Base-by-base conservation (phyloP, 805 yeast species). In the Candida silvicultrix region DNA sequence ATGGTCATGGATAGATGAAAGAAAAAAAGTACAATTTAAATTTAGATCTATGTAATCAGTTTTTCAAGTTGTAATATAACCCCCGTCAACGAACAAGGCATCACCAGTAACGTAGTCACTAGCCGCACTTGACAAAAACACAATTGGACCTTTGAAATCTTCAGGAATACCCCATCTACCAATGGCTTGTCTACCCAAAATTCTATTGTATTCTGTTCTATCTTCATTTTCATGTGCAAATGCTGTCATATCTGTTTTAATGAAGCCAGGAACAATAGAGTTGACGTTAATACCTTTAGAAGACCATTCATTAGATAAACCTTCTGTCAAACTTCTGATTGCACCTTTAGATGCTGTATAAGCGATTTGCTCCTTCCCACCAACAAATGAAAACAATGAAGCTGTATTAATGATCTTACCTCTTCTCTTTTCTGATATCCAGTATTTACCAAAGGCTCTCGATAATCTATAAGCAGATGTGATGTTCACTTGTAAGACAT, bases 291-390 rank as follows among this genome's bases (percentile, higher is more conserved):
- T 69, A 0, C 78, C 76, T 42, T 62, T 57, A 9, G 58, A 41
- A 4, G 75, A 61, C 76, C 77, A 73, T 49, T 75, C 78, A 45
- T 70, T 69, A 9, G 95, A 89, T 51, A 88, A 70, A 2, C 90
- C 85, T 62, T 74, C 80, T 28, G 84, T 78, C 57, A 87, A 71
- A 57, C 85, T 90, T 54, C 80, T 64, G 38, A 86, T 77, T 18
- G 81, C 95, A 37, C 95, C 94, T 72, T 88, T 88, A 53, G 90
- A 85, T 10, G 88, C 87, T 56, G 89, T 87, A 71, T 88, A 88
- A 36, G 86, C 78, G 19, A 94, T 84, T 66, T 47, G 49, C 18
- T 44, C 43, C 3, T 23, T 3, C 3, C 62, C 59, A 37, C 60
- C 62, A 35, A 49, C 32, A 40, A 53, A 57, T 1, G 60, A 53